These are phyloP conservation scores for Leptomonas pyrrhocoris DNA, from an alignment of 208 protist species.

Conservation along the genomic window DNA sequence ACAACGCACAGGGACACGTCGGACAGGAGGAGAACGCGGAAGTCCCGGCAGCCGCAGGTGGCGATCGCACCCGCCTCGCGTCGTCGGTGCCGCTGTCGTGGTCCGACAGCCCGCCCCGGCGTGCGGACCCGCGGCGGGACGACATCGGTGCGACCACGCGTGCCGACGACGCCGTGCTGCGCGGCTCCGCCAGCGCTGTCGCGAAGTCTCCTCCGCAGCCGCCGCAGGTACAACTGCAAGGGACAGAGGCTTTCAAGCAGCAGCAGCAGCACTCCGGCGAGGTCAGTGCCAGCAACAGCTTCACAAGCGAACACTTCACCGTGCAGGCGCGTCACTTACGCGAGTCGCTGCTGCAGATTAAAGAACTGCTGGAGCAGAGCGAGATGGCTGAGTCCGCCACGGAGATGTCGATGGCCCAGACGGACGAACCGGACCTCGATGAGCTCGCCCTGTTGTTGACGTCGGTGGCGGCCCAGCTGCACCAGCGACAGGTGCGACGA, in stretches of 20 bases:
- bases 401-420: constrained; percentile 7
- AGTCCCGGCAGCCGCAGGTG: not conserved
- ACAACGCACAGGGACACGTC: not conserved
- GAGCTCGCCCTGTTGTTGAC: constrained; percentile 38
- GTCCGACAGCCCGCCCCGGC: constrained; percentile 27
- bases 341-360: constrained; percentile 51
- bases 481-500: constrained; percentile 36
- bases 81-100: constrained; percentile 8
- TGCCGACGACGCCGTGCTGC: constrained; percentile 23
- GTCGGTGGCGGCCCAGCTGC: constrained; percentile 45
- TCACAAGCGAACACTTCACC: constrained; percentile 17
- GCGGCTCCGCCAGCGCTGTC: constrained; percentile 10
- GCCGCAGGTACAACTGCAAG: constrained; percentile 4
- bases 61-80: not conserved
- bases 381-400: constrained; percentile 5
- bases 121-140: not conserved
- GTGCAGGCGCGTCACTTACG: constrained; percentile 45
- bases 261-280: constrained; percentile 3
- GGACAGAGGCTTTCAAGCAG: not conserved
- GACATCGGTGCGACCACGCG: not conserved
- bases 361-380: constrained; percentile 45
- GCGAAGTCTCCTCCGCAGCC: not conserved
- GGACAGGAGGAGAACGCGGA: not conserved
- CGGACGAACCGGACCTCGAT: constrained; percentile 30
- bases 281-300: not conserved